Conservation (phyloP, 2,329 filamentous ascomycete species). For the Fusarium fracticaudum region DNA sequence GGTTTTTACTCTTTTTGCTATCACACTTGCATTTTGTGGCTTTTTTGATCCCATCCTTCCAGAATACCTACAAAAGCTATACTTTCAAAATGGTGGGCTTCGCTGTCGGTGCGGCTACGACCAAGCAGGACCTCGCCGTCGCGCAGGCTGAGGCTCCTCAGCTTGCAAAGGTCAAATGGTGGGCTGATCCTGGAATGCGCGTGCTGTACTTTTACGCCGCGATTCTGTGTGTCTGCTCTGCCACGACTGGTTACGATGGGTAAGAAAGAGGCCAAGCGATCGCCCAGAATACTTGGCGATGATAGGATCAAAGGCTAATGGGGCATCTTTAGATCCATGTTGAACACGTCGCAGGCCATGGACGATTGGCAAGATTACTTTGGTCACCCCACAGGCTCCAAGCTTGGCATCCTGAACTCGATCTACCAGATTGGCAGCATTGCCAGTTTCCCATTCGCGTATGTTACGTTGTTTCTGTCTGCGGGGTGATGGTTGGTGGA, state of each 20-base stretch:
- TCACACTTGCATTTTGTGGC: neutral
- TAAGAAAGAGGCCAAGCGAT: constrained; percentile 1
- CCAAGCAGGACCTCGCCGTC: constrained; percentile 43
- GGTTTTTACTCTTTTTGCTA: neutral
- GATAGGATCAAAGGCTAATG: neutral
- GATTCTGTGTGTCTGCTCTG: constrained; percentile 65
- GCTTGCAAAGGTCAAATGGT: constrained; percentile 67
- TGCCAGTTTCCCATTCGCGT: constrained; percentile 23
- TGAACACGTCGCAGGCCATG: constrained; percentile 69
- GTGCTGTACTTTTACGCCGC: constrained; percentile 60
- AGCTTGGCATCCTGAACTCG: constrained; percentile 60
- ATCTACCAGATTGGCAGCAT: constrained; percentile 59
- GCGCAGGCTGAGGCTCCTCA: constrained; percentile 57
- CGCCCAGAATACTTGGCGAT: too few species aligned
- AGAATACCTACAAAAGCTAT: neutral
- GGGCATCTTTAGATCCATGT: constrained; percentile 47
- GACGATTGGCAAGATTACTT: constrained; percentile 63
- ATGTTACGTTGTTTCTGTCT: neutral
- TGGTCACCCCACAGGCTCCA: constrained; percentile 44
- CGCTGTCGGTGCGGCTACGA: constrained; percentile 12
- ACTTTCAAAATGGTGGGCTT: neutral
- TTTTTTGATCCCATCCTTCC: neutral
- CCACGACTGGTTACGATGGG: constrained; percentile 70
- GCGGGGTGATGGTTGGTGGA: neutral
- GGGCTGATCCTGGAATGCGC: constrained; percentile 63